Conservation (phyloP, 352 stramenopile species). For the Phytopythium montanum region DNA sequence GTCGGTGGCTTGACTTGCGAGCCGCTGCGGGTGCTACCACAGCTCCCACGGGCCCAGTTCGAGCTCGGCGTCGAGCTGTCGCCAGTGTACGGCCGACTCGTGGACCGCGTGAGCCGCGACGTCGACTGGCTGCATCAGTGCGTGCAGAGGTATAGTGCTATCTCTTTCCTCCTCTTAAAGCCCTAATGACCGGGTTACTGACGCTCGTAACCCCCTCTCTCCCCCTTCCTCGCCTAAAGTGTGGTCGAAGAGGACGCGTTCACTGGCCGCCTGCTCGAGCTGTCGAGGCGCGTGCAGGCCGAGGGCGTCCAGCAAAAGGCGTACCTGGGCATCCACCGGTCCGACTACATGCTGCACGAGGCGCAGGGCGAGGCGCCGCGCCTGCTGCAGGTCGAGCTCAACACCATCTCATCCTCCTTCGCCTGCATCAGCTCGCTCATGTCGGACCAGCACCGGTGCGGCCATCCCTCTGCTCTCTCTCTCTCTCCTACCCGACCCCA, state of each 20-base stretch:
- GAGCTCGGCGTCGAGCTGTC: conserved; percentile 63
- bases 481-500: too few relatives aligned
- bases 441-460: conserved; percentile 89
- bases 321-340: conserved; percentile 89
- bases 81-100: conserved; percentile 66
- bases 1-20: too few relatives aligned
- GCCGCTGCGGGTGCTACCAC: background rate
- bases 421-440: conserved; percentile 92
- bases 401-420: conserved; percentile 98
- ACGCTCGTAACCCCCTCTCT: background rate
- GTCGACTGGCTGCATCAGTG: conserved; percentile 73
- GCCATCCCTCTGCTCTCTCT: background rate
- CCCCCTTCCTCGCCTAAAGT: conserved; percentile 9
- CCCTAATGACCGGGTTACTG: background rate
- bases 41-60: conserved; percentile 57
- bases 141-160: conserved; percentile 30
- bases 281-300: conserved; percentile 67
- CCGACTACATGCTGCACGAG: conserved; percentile 95
- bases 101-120: conserved; percentile 81
- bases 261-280: conserved; percentile 69
- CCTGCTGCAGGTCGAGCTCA: conserved; percentile 95
- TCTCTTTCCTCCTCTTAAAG: background rate
- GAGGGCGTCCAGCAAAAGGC: conserved; percentile 77
- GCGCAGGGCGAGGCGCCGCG: conserved; percentile 59
- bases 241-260: conserved; percentile 88